Evolutionary conservation across 352 stramenopile genomes (phyloP).

Genomic region (Phytophthora tubulina): DNA sequence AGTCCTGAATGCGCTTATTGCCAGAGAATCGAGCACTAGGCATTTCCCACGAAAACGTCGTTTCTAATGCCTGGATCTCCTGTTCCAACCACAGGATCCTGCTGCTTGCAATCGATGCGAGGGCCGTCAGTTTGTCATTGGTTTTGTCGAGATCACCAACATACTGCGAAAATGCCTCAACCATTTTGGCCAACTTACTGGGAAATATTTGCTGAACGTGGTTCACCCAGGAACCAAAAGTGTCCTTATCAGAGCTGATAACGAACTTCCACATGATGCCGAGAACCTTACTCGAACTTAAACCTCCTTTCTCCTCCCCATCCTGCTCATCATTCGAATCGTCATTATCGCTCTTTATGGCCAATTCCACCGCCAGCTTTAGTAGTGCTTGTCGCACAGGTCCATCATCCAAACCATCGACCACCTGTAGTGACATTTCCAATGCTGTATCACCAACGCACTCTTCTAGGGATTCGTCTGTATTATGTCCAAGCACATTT

Average conservation of each 20-base stretch:
- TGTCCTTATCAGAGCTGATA: not conserved
- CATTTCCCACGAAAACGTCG: constrained; percentile 2
- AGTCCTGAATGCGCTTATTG: not conserved
- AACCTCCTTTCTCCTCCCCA: not conserved
- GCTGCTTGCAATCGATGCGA: not conserved
- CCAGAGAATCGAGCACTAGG: not conserved
- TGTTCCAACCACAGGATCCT: constrained; percentile 10
- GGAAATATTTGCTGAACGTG: constrained; percentile 7
- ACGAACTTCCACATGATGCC: constrained; percentile 19
- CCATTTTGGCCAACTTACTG: not conserved
- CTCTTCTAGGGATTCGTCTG: not conserved
- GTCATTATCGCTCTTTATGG: not conserved
- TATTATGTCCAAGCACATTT: constrained; percentile 8
- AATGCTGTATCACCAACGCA: not conserved
- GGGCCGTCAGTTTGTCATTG: not conserved
- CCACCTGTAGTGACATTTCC: constrained; percentile 23
- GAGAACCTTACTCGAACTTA: not conserved
- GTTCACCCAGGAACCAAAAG: not conserved
- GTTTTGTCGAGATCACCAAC: not conserved
- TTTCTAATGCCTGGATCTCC: not conserved
- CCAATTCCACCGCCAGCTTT: not conserved
- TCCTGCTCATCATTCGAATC: not conserved
- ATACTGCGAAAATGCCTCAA: constrained; percentile 10
- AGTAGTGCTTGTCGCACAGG: constrained; percentile 1
- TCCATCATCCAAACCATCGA: constrained; percentile 10